These are phyloP conservation scores for Helotiales sp. DNA, from an alignment of 2,329 filamentous ascomycete genomes.

Conservation along the genomic window DNA sequence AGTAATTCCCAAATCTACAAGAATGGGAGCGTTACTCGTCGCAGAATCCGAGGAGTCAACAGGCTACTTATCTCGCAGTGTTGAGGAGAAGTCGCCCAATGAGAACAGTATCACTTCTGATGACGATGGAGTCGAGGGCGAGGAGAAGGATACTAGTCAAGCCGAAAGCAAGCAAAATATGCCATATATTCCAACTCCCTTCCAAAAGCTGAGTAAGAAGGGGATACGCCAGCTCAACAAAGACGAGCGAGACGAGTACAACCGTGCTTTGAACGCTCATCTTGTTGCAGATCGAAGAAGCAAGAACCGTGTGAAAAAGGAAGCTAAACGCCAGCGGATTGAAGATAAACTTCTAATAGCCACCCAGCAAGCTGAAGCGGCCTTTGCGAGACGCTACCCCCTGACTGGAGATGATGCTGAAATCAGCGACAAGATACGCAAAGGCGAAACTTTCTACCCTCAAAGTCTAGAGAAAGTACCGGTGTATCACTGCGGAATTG, in stretches of 20 bases:
- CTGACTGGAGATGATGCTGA: neutral
- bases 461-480: neutral
- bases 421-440: neutral
- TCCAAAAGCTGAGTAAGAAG: neutral
- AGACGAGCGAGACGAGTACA: neutral
- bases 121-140: neutral
- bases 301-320: too few species aligned
- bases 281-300: neutral
- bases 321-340: too few species aligned
- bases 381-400: neutral
- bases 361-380: neutral
- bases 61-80: neutral
- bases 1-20: neutral
- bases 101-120: neutral
- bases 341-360: too few species aligned
- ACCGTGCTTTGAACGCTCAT: neutral
- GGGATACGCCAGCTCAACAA: neutral
- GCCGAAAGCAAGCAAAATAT: neutral
- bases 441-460: conserved; percentile 7
- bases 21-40: neutral
- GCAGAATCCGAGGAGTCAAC: neutral
- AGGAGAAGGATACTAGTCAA: neutral
- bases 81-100: neutral
- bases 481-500: neutral
- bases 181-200: neutral